Evolutionary conservation across 495 filamentous ascomycete species (phyloP).

Genomic region (Penicillium herquei): DNA sequence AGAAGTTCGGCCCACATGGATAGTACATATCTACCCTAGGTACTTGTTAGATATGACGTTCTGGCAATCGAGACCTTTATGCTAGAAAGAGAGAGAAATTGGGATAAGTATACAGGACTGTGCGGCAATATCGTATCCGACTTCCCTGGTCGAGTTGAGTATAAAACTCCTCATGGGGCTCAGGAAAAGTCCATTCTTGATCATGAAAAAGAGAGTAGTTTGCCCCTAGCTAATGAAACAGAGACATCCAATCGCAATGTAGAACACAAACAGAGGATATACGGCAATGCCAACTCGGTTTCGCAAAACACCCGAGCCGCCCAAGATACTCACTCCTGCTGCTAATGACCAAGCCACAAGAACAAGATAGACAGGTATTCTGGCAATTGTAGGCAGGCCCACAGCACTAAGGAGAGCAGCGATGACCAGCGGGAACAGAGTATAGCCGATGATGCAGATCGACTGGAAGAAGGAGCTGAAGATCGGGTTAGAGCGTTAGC

Average conservation of each 20-base stretch:
- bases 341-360: constrained; percentile 90
- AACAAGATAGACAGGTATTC: constrained; percentile 86
- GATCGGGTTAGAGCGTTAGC: constrained; percentile 17
- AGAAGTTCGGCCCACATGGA: too few species aligned
- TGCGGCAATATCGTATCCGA: constrained; percentile 5
- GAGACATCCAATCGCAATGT: constrained; percentile 85
- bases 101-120: constrained; percentile 9
- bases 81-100: too few species aligned
- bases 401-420: constrained; percentile 86
- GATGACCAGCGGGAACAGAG: constrained; percentile 95
- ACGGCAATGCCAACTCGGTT: constrained; percentile 95
- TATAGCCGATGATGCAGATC: constrained; percentile 97
- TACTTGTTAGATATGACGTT: too few species aligned
- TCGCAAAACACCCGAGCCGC: constrained; percentile 90
- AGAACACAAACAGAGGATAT: constrained; percentile 95
- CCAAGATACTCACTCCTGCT: constrained; percentile 92
- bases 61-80: too few species aligned
- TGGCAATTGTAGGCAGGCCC: constrained; percentile 67
- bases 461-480: constrained; percentile 93
- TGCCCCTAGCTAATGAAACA: constrained; percentile 84
- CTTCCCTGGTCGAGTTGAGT: neutral
- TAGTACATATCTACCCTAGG: too few species aligned
- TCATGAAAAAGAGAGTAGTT: neutral
- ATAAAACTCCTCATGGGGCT: neutral
- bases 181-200: neutral